phyloP scores from a whole-genome alignment of 2,329 filamentous ascomycete genomes.

The Capronia americana region DNA sequence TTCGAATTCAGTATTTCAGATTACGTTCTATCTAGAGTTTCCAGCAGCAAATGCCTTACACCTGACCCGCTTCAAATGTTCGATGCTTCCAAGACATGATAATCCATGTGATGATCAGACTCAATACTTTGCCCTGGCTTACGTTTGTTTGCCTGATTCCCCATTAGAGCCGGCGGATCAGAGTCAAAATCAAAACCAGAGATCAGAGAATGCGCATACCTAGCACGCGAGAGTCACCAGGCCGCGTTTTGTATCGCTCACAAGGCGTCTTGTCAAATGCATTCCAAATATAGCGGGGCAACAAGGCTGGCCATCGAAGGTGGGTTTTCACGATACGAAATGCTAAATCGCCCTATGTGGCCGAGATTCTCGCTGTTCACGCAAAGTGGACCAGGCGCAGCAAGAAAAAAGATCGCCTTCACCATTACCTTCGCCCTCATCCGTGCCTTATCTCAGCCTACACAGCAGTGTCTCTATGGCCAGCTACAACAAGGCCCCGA shows the following conservation, averaged over 20 bases:
- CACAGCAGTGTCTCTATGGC: background rate
- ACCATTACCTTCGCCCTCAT: background rate
- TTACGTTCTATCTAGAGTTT: too few relatives aligned
- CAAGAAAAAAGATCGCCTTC: background rate
- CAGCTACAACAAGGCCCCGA: background rate
- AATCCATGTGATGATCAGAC: too few relatives aligned
- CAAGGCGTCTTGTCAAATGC: background rate
- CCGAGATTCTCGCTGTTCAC: too few relatives aligned
- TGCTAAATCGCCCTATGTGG: too few relatives aligned
- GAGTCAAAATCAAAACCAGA: too few relatives aligned
- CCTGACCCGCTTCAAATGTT: too few relatives aligned
- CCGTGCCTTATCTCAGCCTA: background rate
- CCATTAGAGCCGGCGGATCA: too few relatives aligned
- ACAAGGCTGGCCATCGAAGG: background rate
- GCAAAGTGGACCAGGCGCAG: background rate
- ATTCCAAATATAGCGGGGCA: background rate
- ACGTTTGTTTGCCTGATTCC: background rate
- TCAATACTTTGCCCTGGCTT: background rate
- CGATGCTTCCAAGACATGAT: too few relatives aligned
- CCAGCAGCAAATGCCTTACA: too few relatives aligned
- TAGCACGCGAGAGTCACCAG: background rate
- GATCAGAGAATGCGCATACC: background rate
- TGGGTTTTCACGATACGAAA: too few relatives aligned
- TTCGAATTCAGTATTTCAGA: too few relatives aligned
- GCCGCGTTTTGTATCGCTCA: background rate